Conservation (phyloP, 1,284 basidiomycete genomes). For the Schizophyllum amplum region DNA sequence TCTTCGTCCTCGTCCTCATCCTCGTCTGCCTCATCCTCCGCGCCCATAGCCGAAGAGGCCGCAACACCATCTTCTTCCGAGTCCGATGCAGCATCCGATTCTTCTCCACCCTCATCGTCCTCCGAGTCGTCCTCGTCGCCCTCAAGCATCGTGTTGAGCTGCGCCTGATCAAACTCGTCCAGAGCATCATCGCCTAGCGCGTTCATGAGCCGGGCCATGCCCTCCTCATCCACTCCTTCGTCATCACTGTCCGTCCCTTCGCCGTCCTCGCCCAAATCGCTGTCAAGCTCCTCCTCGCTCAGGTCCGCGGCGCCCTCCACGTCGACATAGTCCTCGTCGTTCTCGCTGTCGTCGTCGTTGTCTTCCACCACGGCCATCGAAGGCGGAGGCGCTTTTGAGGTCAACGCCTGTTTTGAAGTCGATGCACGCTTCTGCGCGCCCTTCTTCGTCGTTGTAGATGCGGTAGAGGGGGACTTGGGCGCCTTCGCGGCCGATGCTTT, state of each 20-base stretch:
- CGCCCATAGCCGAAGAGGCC: too few species aligned
- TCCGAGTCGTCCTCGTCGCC: conserved; percentile 28
- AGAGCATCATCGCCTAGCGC: conserved; percentile 60
- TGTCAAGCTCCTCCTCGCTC: conserved; percentile 54
- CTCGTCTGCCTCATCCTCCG: too few species aligned
- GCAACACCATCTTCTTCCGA: too few species aligned
- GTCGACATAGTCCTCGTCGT: conserved; percentile 10
- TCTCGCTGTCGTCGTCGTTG: background rate
- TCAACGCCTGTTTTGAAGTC: background rate
- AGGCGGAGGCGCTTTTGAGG: background rate
- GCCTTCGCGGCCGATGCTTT: background rate
- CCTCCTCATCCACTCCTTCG: conserved; percentile 56
- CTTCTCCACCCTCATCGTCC: conserved; percentile 22
- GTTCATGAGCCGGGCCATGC: conserved; percentile 57
- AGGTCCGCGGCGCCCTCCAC: conserved; percentile 34
- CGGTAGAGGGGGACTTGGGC: background rate
- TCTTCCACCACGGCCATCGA: background rate
- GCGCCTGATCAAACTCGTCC: conserved; percentile 51
- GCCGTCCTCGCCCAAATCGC: conserved; percentile 38
- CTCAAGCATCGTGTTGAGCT: conserved; percentile 34
- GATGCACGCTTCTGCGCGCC: background rate
- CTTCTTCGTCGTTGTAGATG: background rate
- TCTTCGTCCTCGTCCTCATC: conserved; percentile 29
- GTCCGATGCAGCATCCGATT: too few species aligned
- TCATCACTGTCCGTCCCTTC: conserved; percentile 41